These are phyloP conservation scores for Amanita muscaria DNA, from an alignment of 768 basidiomycete species.

Conservation along the genomic window DNA sequence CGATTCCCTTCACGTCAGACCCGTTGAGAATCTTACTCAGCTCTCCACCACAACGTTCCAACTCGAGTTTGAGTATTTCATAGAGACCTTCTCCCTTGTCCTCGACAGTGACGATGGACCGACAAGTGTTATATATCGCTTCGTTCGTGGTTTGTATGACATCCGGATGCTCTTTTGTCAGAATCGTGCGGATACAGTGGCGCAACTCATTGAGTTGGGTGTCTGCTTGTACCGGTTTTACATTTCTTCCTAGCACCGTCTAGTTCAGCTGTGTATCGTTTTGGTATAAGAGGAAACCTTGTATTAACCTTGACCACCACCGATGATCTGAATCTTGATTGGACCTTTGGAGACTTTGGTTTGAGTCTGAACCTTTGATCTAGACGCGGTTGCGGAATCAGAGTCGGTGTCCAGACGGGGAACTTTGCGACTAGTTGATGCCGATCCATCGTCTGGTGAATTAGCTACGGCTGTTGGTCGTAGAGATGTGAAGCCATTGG, in stretches of 20 bases:
- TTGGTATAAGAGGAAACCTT: no score
- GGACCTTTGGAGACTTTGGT: conserved; percentile 22
- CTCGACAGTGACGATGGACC: conserved; percentile 41
- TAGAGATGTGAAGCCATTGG: conserved; percentile 39
- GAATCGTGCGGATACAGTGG: conserved; percentile 30
- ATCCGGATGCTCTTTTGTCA: conserved; percentile 28
- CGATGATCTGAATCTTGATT: conserved; percentile 39
- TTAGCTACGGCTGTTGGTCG: conserved; percentile 27
- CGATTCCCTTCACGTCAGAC: conserved; percentile 25
- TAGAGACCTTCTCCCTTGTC: conserved; percentile 53
- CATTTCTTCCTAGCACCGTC: no score
- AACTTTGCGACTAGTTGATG: conserved; percentile 59
- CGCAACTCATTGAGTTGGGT: conserved; percentile 24
- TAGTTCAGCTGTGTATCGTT: no score
- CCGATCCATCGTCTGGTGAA: conserved; percentile 35
- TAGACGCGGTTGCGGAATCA: conserved; percentile 60
- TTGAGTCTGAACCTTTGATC: conserved; percentile 35
- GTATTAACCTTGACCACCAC: conserved; percentile 29
- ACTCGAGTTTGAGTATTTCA: conserved; percentile 44
- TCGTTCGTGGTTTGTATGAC: conserved; percentile 44
- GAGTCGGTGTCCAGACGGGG: conserved; percentile 57
- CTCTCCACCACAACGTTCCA: conserved; percentile 44
- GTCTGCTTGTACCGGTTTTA: conserved; percentile 18
- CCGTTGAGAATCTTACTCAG: conserved; percentile 31
- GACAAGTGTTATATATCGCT: conserved; percentile 47